Percentiles rank a stretch among this genome's conserved stretches.
phyloP scores from a whole-genome alignment of 768 basidiomycete species.

The Tylopilus sp. region DNA sequence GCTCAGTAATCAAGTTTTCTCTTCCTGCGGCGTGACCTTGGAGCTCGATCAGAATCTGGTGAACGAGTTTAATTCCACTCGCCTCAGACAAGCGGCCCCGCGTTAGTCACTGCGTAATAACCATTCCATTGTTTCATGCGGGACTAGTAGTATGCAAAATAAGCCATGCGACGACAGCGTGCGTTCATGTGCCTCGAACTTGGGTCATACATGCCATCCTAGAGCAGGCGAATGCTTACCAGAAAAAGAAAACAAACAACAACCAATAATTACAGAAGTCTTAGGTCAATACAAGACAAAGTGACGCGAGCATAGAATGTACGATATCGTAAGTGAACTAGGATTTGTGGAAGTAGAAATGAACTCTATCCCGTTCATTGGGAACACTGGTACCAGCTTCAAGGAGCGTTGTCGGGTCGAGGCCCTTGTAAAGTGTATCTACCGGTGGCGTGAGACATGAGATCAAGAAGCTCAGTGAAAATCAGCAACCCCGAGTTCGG shows the following conservation, averaged over 20 bases:
- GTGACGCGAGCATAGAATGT: neutral
- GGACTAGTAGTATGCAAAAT: neutral
- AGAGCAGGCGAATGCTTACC: neutral
- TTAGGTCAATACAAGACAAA: neutral
- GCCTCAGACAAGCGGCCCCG: constrained; percentile 12
- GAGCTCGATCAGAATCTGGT: neutral
- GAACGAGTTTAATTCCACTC: constrained; percentile 8
- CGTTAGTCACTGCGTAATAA: constrained; percentile 13
- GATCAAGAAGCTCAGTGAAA: constrained; percentile 6
- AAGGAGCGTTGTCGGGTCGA: neutral
- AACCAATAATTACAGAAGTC: neutral
- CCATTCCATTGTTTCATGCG: constrained; percentile 7
- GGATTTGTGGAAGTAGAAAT: constrained; percentile 2
- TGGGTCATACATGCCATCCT: neutral
- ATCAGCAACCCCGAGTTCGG: constrained; percentile 13
- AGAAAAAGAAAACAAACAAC: neutral
- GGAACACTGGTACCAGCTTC: too few relatives aligned
- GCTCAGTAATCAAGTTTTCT: constrained; percentile 11
- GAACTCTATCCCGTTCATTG: constrained; percentile 1
- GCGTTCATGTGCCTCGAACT: constrained; percentile 19
- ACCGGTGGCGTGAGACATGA: constrained; percentile 9
- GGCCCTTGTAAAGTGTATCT: constrained; percentile 12
- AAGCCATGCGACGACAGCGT: constrained; percentile 19
- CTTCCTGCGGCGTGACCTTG: too few relatives aligned
- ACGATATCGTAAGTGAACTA: constrained; percentile 5